Conservation (phyloP, 2,329 filamentous ascomycete species). For the Cryphonectria japonica region DNA sequence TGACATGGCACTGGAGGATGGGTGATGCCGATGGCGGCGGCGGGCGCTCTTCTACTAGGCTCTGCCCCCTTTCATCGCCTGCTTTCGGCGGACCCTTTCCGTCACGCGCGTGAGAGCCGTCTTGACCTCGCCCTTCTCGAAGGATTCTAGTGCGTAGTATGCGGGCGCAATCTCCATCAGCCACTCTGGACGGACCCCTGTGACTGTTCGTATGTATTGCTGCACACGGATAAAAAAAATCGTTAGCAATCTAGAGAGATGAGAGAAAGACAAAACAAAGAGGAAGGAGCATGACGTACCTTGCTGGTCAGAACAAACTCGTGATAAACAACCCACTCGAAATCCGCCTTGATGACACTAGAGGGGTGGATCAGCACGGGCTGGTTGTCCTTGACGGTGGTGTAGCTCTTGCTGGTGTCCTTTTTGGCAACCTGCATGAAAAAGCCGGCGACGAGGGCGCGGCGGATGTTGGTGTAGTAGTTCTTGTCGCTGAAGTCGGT, state of each 20-base stretch:
- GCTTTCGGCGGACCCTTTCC: constrained; percentile 64
- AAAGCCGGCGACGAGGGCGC: constrained; percentile 90
- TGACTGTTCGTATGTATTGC: constrained; percentile 96
- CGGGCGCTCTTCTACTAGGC: constrained; percentile 19
- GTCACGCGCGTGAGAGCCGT: constrained; percentile 61
- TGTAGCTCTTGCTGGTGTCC: constrained; percentile 88
- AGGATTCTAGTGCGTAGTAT: constrained; percentile 86
- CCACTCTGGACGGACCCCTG: constrained; percentile 92
- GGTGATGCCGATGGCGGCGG: neutral
- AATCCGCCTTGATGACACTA: constrained; percentile 84
- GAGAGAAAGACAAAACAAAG: neutral
- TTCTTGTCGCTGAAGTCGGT: constrained; percentile 94
- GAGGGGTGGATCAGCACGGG: constrained; percentile 91
- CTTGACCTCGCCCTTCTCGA: constrained; percentile 86
- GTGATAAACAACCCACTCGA: constrained; percentile 97
- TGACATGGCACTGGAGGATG: neutral
- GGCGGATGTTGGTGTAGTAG: constrained; percentile 96
- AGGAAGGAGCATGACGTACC: constrained; percentile 9
- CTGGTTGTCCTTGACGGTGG: constrained; percentile 96
- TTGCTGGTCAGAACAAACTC: constrained; percentile 91
- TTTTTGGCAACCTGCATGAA: constrained; percentile 99
- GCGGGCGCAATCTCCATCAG: constrained; percentile 89
- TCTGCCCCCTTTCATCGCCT: constrained; percentile 55
- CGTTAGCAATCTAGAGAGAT: constrained; percentile 3
- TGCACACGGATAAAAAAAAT: constrained; percentile 52